These are phyloP conservation scores for Tuctoria greenei DNA, from an alignment of 176 grass and related monocot genomes.

Conservation along the genomic window DNA sequence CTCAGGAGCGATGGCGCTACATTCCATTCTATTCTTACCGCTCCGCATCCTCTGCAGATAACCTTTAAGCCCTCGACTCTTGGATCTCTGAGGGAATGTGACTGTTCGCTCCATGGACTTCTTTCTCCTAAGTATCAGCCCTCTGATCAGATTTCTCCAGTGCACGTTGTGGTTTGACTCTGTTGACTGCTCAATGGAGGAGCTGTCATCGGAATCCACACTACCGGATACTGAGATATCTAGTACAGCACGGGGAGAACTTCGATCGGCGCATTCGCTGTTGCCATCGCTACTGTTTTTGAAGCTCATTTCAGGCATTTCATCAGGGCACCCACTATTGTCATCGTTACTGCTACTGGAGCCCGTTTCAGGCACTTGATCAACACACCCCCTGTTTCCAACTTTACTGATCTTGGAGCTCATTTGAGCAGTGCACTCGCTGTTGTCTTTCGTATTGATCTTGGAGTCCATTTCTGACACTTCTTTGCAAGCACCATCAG, in stretches of 20 bases:
- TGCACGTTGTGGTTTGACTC: slow-evolving; percentile 51
- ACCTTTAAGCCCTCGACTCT: slow-evolving; percentile 46
- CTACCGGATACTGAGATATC: slow-evolving; percentile 51
- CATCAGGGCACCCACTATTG: slow-evolving; percentile 22
- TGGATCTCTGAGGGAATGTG: slow-evolving; percentile 66
- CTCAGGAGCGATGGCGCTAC: slow-evolving; percentile 48
- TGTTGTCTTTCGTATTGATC: not conserved
- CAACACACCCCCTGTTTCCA: slow-evolving; percentile 6
- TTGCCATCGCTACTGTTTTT: slow-evolving; percentile 18
- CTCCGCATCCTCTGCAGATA: slow-evolving; percentile 63
- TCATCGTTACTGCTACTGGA: slow-evolving; percentile 15
- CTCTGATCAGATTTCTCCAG: slow-evolving; percentile 72
- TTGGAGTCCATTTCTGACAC: slow-evolving; percentile 26
- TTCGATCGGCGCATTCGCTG: slow-evolving; percentile 38
- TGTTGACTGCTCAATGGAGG: slow-evolving; percentile 47
- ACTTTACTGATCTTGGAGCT: slow-evolving; percentile 2
- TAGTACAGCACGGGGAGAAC: slow-evolving; percentile 57
- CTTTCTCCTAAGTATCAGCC: slow-evolving; percentile 70
- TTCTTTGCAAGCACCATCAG: slow-evolving; percentile 31
- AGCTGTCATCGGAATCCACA: slow-evolving; percentile 50
- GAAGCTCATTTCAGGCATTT: slow-evolving; percentile 27
- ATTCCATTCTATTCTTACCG: slow-evolving; percentile 55
- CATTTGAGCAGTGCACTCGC: slow-evolving; percentile 21
- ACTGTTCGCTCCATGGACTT: slow-evolving; percentile 62
- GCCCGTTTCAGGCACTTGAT: slow-evolving; percentile 32